phyloP scores from a whole-genome alignment of 768 basidiomycete genomes.

The Lactifluus echinatus region DNA sequence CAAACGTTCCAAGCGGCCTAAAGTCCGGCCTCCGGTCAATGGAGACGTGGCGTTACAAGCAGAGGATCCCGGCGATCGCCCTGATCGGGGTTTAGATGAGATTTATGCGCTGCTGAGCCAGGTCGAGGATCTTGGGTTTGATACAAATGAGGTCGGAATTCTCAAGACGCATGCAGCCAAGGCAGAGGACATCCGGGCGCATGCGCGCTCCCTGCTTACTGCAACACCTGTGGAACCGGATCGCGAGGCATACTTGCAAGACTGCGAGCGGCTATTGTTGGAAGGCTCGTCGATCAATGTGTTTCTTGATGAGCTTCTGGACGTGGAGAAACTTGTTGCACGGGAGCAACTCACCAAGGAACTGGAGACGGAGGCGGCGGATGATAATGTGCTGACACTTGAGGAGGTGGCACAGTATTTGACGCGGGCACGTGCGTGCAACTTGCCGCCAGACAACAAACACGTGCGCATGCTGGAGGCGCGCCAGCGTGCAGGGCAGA shows the following conservation, averaged over 20 bases:
- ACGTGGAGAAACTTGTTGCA: conserved; percentile 74
- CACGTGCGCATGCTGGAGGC: conserved; percentile 55
- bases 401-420: conserved; percentile 72
- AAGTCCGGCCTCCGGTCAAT: conserved; percentile 35
- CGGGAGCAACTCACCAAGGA: conserved; percentile 71
- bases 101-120: conserved; percentile 61
- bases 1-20: conserved; percentile 60
- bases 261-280: conserved; percentile 62
- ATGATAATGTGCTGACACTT: conserved; percentile 59
- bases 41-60: conserved; percentile 32
- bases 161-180: conserved; percentile 48
- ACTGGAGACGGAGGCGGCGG: conserved; percentile 55
- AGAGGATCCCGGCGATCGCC: conserved; percentile 54
- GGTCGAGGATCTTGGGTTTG: conserved; percentile 76
- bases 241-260: conserved; percentile 50
- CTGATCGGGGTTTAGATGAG: conserved; percentile 63
- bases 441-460: conserved; percentile 54
- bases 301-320: conserved; percentile 67
- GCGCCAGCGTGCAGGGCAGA: conserved; percentile 57
- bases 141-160: conserved; percentile 61
- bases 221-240: conserved; percentile 35
- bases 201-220: conserved; percentile 45
- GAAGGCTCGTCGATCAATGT: conserved; percentile 74
- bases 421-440: conserved; percentile 59
- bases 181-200: conserved; percentile 54